Evolutionary conservation across 768 basidiomycete species (phyloP), one percentile per base, ranked within the genome.

Genomic region (Tricholoma hemisulphureum): DNA sequence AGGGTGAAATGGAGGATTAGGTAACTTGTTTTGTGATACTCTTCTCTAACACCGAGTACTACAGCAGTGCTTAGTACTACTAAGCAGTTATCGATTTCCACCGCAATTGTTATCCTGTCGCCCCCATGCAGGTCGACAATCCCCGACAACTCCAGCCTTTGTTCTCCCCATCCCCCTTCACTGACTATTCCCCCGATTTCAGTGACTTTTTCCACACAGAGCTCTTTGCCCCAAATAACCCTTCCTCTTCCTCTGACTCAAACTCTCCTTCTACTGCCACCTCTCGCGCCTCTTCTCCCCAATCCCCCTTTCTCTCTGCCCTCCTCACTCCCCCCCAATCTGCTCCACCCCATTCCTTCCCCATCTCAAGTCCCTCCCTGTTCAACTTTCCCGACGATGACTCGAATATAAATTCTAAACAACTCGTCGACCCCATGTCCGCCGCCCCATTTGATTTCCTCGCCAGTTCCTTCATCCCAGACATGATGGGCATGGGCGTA

Each of bases 151-250:
- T 63, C 14, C 51, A 57, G 10, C 60, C 67, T 35, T 67, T 64
- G 13, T 68, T 69, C 52, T 62, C 66, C 28, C 52, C 66, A 2
- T 50, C 65, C 1, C 58, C 64, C 51, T 55, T 61, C 55, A 66
- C 75, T 35, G 77, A 82, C 63, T 73, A 87, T 64, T 81, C 78
- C 67, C 23, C 5, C 10, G 46, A 49, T n/a, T 8, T 49, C 16
- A 29, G 46, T 13, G 86, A 89, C 65, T 81, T 87, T 62, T 82
- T 89, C 73, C 82, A 89, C 68, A 76, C 86, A 51, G 88, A 89
- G 59, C 77, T 84, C 56, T 79, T 83, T n/a, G n/a, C n/a, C 55
- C 68, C 67, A 26, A 69, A 69, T 61, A 61, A 51, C 37, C 61
- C 56, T 37, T 24, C 61, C n/a, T n/a, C n/a, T n/a, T 20, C 37